Evolutionary conservation across 495 filamentous ascomycete genomes (phyloP).

Genomic region (Aspergillus saccharolyticus): DNA sequence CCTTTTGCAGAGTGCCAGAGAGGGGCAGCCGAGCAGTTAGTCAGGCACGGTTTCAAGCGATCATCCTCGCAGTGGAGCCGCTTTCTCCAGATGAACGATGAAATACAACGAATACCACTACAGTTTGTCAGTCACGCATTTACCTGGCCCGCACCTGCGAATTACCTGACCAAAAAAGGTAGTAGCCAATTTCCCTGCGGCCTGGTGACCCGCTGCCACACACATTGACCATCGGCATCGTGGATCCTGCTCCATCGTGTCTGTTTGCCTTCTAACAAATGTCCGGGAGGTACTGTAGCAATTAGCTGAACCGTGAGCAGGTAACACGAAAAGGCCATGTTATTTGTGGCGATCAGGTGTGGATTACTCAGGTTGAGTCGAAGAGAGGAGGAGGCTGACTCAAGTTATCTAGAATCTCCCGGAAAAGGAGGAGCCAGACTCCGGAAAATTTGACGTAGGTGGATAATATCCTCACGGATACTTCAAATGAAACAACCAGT

Average conservation of each 20-base stretch:
- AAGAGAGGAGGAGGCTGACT: not conserved
- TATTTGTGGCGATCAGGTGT: not conserved
- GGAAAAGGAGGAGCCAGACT: not conserved
- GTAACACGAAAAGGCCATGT: not conserved
- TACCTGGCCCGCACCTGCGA: not conserved
- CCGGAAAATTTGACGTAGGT: constrained; percentile 2
- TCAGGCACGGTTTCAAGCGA: constrained; percentile 16
- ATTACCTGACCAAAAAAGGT: not conserved
- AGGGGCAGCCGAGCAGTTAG: constrained; percentile 9
- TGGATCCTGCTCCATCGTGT: not conserved
- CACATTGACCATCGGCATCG: constrained; percentile 8
- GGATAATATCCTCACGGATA: not conserved
- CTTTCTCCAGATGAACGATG: constrained; percentile 5
- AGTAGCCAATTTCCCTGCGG: constrained; percentile 12
- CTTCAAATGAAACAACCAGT: constrained; percentile 4
- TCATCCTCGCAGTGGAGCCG: constrained; percentile 10
- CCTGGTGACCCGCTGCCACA: constrained; percentile 6
- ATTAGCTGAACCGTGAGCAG: not conserved
- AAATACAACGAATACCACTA: not conserved
- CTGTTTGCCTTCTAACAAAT: not conserved
- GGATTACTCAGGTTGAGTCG: too few relatives aligned
- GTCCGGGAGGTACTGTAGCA: not conserved
- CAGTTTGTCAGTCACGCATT: not conserved
- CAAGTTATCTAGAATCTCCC: not conserved
- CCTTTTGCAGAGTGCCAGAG: constrained; percentile 5